These are phyloP conservation scores for Peltaster fructicola DNA, from an alignment of 2,329 filamentous ascomycete genomes.

Conservation along the genomic window DNA sequence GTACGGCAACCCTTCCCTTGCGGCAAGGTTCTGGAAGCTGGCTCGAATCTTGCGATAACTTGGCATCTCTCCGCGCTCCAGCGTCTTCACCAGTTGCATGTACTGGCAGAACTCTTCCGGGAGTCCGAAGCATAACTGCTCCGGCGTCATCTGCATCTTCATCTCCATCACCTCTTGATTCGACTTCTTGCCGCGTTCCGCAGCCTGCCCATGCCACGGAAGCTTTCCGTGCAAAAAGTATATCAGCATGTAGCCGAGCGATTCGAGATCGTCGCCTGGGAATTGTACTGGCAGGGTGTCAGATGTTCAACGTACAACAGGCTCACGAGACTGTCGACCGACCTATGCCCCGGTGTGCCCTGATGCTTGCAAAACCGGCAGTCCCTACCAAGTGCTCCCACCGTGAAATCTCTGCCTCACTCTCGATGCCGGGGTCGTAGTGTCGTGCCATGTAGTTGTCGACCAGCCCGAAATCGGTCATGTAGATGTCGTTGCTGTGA, in stretches of 20 bases:
- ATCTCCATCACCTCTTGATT: conserved; percentile 10
- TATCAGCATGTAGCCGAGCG: conserved; percentile 13
- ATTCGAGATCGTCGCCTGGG: conserved; percentile 14
- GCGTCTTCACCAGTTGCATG: conserved; percentile 7
- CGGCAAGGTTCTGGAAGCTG: conserved; percentile 9
- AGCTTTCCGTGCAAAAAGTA: conserved; percentile 14
- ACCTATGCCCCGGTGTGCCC: conserved; percentile 9
- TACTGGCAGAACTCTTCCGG: conserved; percentile 10
- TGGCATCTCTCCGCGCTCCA: conserved; percentile 6
- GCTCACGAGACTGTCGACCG: conserved; percentile 1
- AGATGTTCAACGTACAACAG: conserved; percentile 5
- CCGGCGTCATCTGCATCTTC: conserved; percentile 9
- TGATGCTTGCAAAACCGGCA: conserved; percentile 10
- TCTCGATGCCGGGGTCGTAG: not conserved
- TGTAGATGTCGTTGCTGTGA: conserved; percentile 9
- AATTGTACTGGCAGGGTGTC: conserved; percentile 13
- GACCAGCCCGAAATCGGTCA: conserved; percentile 8
- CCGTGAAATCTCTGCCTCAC: conserved; percentile 1
- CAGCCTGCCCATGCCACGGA: conserved; percentile 13
- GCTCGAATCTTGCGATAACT: conserved; percentile 10
- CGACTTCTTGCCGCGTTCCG: conserved; percentile 7
- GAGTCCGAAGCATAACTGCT: conserved; percentile 10
- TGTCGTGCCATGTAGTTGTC: conserved; percentile 4
- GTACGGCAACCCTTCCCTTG: conserved; percentile 7
- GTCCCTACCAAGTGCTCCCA: conserved; percentile 9